Evolutionary conservation across 352 stramenopile genomes (phyloP).

Genomic region (Plasmopara viticola): DNA sequence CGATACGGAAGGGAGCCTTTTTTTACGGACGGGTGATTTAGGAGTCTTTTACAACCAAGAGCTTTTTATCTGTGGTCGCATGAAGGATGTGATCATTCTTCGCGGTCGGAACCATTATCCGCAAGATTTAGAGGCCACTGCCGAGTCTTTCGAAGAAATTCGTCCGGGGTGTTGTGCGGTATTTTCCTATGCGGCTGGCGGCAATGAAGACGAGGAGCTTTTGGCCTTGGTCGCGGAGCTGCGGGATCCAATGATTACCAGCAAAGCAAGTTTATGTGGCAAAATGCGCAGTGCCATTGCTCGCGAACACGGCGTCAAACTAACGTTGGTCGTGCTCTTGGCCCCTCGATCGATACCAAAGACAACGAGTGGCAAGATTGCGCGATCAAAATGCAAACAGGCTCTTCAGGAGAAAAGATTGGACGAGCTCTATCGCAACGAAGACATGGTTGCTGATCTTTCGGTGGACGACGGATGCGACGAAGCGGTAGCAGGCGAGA

Average conservation of each 20-base stretch:
- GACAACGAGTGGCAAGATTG: slow-evolving; percentile 98
- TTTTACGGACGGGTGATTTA: slow-evolving; percentile 94
- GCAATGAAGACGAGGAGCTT: slow-evolving; percentile 49
- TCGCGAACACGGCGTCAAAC: slow-evolving; percentile 76
- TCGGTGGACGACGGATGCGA: slow-evolving; percentile 35
- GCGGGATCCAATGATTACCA: slow-evolving; percentile 51
- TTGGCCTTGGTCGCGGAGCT: slow-evolving; percentile 75
- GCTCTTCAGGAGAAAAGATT: slow-evolving; percentile 55
- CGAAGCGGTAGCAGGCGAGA: slow-evolving; percentile 24
- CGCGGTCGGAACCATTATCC: slow-evolving; percentile 99
- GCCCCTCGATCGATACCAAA: slow-evolving; percentile 93
- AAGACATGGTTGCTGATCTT: slow-evolving; percentile 62
- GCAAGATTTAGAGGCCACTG: slow-evolving; percentile 96
- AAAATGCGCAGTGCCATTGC: slow-evolving; percentile 68
- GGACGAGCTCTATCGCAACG: slow-evolving; percentile 68
- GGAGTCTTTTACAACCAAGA: slow-evolving; percentile 95
- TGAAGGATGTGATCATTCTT: slow-evolving; percentile 99
- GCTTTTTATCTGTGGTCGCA: slow-evolving; percentile 96
- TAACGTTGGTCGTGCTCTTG: slow-evolving; percentile 89
- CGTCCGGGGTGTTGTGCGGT: slow-evolving; percentile 94
- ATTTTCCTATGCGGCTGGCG: slow-evolving; percentile 73
- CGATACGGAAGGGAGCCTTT: slow-evolving; percentile 39
- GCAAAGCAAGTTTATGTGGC: slow-evolving; percentile 69
- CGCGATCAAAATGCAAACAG: slow-evolving; percentile 81
- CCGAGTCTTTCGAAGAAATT: slow-evolving; percentile 73